Conservation (phyloP, 371 early-diverging fungal genomes). For the Mortierella sp. region DNA sequence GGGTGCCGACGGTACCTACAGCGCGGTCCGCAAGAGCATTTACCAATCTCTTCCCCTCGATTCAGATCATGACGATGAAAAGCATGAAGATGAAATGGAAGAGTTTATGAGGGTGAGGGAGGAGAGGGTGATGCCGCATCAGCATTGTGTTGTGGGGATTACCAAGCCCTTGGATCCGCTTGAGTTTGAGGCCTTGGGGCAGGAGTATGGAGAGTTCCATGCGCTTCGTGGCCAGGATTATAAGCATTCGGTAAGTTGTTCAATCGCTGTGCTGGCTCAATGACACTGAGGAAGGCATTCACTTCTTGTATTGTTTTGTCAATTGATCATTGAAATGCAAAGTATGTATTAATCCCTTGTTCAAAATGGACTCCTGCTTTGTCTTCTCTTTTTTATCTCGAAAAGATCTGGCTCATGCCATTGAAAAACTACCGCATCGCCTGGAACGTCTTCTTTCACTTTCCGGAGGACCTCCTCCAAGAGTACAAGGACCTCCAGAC, state of each 20-base stretch:
- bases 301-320: no score
- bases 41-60: background rate
- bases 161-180: constrained; percentile 21
- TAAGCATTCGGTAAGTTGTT: constrained; percentile 15
- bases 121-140: constrained; percentile 7
- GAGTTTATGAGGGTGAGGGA: background rate
- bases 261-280: background rate
- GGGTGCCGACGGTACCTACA: constrained; percentile 30
- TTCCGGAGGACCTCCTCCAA: constrained; percentile 1
- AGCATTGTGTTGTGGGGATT: constrained; percentile 23
- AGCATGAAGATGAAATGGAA: background rate
- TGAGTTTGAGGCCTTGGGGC: constrained; percentile 5
- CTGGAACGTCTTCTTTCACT: constrained; percentile 12
- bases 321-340: no score
- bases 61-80: background rate
- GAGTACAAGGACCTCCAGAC: constrained; percentile 4
- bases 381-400: no score
- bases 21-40: constrained; percentile 15
- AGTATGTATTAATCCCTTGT: background rate
- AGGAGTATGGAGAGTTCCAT: constrained; percentile 12
- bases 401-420: constrained; percentile 26
- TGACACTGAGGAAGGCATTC: no score
- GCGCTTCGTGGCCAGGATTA: constrained; percentile 8
- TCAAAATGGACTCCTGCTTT: no score
- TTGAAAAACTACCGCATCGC: constrained; percentile 14